phyloP scores from a whole-genome alignment of 1,139 yeast species.

The Lodderomyces beijingensis region DNA sequence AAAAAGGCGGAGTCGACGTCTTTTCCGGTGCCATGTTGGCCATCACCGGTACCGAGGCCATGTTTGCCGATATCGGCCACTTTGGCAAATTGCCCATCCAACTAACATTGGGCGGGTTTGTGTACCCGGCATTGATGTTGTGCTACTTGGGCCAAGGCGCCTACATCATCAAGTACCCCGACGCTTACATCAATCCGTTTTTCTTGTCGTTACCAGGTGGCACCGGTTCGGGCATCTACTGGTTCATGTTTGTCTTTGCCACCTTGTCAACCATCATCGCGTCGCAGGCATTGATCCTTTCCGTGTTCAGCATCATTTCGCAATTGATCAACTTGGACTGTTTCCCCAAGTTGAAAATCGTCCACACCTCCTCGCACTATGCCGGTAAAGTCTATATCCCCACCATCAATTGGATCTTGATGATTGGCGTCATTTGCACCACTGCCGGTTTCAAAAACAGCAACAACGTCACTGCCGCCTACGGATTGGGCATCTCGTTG shows the following conservation, averaged over 20 bases:
- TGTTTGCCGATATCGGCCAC: slow-evolving; percentile 61
- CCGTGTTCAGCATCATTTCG: slow-evolving; percentile 49
- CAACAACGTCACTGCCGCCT: slow-evolving; percentile 52
- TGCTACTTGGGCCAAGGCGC: slow-evolving; percentile 60
- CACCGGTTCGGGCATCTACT: slow-evolving; percentile 37
- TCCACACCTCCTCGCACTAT: slow-evolving; percentile 41
- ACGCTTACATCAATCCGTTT: slow-evolving; percentile 38
- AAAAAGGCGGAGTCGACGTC: slow-evolving; percentile 37
- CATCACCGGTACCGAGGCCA: slow-evolving; percentile 58
- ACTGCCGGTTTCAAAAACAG: slow-evolving; percentile 51
- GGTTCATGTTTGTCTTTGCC: slow-evolving; percentile 52
- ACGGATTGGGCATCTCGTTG: slow-evolving; percentile 54
- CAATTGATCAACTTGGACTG: slow-evolving; percentile 53
- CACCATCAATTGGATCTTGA: slow-evolving; percentile 41
- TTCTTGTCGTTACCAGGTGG: slow-evolving; percentile 52
- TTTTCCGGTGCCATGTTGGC: slow-evolving; percentile 51
- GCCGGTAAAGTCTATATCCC: slow-evolving; percentile 52
- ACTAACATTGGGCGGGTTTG: slow-evolving; percentile 39
- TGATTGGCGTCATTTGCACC: slow-evolving; percentile 47
- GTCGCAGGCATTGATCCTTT: slow-evolving; percentile 54
- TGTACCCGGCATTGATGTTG: slow-evolving; percentile 49
- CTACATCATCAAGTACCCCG: slow-evolving; percentile 39
- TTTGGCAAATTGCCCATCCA: slow-evolving; percentile 50
- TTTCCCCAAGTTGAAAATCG: slow-evolving; percentile 44
- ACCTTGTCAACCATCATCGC: slow-evolving; percentile 55